phyloP scores from a whole-genome alignment of 2,329 filamentous ascomycete species.

The Dryadomyces sulphureus region DNA sequence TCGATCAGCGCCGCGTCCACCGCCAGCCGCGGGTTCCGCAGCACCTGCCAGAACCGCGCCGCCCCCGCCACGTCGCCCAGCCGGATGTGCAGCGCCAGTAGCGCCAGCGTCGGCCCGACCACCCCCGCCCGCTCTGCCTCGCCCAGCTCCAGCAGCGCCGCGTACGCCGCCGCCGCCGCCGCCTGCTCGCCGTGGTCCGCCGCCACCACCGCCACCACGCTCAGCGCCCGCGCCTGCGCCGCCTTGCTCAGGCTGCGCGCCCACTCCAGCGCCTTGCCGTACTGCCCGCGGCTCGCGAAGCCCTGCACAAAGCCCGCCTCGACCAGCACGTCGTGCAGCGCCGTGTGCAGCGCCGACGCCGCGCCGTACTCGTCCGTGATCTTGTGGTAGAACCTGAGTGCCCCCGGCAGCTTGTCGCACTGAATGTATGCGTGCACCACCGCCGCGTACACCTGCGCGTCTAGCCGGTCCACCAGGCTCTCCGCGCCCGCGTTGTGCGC shows the following conservation, averaged over 20 bases:
- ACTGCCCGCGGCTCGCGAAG: constrained; percentile 54
- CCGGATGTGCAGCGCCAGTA: constrained; percentile 77
- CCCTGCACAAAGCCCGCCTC: constrained; percentile 65
- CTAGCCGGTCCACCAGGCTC: constrained; percentile 55
- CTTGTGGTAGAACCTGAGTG: constrained; percentile 71
- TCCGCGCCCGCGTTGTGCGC: constrained; percentile 62
- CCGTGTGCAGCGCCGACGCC: too few relatives aligned
- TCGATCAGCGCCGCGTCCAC: constrained; percentile 59
- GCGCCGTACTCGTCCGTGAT: constrained; percentile 50
- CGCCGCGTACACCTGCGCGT: constrained; percentile 79
- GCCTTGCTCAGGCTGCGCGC: constrained; percentile 48
- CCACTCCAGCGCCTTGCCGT: constrained; percentile 59
- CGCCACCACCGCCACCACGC: constrained; percentile 58
- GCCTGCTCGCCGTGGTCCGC: constrained; percentile 63
- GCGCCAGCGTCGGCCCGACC: constrained; percentile 28
- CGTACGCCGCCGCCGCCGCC: constrained; percentile 53
- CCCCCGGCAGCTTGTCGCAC: constrained; percentile 67
- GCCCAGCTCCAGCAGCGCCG: constrained; percentile 36
- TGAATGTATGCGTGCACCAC: constrained; percentile 79
- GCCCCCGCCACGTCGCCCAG: constrained; percentile 65
- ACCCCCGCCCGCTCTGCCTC: constrained; percentile 41
- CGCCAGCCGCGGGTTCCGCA: constrained; percentile 47
- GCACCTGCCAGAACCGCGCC: constrained; percentile 63
- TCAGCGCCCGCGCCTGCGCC: constrained; percentile 48
- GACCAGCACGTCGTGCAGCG: constrained; percentile 58